Conservation (phyloP, 164 flowering plant genomes). For the Umbellularia californica region DNA sequence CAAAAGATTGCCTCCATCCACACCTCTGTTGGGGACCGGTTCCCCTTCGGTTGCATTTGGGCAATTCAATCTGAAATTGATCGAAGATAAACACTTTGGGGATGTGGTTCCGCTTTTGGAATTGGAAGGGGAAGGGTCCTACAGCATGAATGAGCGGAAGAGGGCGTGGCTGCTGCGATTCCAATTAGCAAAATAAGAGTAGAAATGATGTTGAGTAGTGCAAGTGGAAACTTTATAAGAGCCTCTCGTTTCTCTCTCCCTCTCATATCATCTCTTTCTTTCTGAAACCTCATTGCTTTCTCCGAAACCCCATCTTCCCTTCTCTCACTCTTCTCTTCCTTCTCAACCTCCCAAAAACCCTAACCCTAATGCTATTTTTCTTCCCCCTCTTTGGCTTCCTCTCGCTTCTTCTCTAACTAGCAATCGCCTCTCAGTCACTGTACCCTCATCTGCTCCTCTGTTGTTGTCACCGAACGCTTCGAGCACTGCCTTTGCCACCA, state of each 20-base stretch:
- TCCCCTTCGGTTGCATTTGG: conserved; percentile 46
- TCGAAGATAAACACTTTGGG: too few relatives aligned
- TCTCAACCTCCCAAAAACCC: background rate
- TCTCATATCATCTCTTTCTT: too few relatives aligned
- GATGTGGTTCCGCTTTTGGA: background rate
- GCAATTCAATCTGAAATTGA: background rate
- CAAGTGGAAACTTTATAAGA: background rate
- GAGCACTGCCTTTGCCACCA: conserved; percentile 53
- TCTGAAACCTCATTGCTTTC: background rate
- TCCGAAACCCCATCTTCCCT: background rate
- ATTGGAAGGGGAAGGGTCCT: background rate
- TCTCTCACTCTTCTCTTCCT: background rate
- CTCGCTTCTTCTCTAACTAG: conserved; percentile 8
- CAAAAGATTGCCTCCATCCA: conserved; percentile 49
- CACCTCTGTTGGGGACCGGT: conserved; percentile 32
- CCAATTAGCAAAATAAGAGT: background rate
- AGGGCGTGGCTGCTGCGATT: too few relatives aligned
- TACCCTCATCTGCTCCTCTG: conserved; percentile 37
- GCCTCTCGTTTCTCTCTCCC: background rate
- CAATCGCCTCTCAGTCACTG: conserved; percentile 30
- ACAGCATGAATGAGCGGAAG: background rate
- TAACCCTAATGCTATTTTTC: background rate
- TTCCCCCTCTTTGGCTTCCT: background rate
- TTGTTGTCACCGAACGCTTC: conserved; percentile 46
- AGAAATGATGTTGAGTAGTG: background rate